Evolutionary conservation across 345 rosid species (phyloP).

Genomic region (Cochlearia excelsa): DNA sequence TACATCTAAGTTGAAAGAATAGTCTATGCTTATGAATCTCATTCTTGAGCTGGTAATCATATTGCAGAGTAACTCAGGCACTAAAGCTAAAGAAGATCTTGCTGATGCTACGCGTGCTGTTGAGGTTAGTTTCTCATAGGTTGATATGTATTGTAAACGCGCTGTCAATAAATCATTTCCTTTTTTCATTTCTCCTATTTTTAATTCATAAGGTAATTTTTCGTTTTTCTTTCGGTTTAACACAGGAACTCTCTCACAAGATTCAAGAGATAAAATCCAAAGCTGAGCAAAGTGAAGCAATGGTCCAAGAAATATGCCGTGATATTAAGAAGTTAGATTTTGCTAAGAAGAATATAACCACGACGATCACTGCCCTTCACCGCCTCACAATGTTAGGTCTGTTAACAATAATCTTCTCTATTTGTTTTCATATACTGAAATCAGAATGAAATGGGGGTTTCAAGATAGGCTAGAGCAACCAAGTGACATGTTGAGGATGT

Average conservation of each 20-base stretch:
- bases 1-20: conserved; percentile 2
- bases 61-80: conserved; percentile 91
- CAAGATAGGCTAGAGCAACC: conserved; percentile 5
- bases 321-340: conserved; percentile 98
- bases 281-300: conserved; percentile 98
- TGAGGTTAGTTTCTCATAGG: conserved; percentile 54
- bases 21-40: conserved; percentile 13
- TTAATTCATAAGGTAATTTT: conserved; percentile 11
- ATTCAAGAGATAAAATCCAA: conserved; percentile 95
- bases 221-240: conserved; percentile 22
- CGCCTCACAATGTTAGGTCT: conserved; percentile 97
- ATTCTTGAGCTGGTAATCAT: conserved; percentile 6
- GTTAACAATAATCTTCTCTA: conserved; percentile 26
- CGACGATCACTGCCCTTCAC: conserved; percentile 97
- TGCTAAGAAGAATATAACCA: conserved; percentile 98
- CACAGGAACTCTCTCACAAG: conserved; percentile 86
- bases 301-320: conserved; percentile 99
- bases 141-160: conserved; percentile 2
- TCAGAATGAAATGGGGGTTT: conserved; percentile 7
- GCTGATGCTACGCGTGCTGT: conserved; percentile 98
- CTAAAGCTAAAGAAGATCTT: conserved; percentile 98
- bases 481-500: conserved; percentile 17
- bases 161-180: conserved; percentile 4
- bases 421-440: background rate
- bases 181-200: background rate